Conservation (phyloP, 805 yeast species). For the Zygotorulaspora chibaensis region DNA sequence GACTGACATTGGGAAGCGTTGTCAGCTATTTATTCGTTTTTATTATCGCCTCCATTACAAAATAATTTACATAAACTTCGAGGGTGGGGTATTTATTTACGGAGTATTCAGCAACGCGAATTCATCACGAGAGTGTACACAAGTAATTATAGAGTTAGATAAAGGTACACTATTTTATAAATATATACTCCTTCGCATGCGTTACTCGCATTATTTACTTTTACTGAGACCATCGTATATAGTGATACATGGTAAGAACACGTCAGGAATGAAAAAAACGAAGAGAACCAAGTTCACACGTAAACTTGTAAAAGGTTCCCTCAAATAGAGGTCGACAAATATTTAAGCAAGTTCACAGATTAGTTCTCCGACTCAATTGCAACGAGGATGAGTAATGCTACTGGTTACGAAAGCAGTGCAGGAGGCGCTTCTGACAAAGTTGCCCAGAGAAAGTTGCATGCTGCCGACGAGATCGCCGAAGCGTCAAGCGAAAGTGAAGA, state of each 20-base stretch:
- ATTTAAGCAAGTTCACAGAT: neutral
- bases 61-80: neutral
- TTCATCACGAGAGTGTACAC: no score
- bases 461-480: slow-evolving; percentile 8
- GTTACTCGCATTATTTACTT: no score
- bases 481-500: slow-evolving; percentile 18
- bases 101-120: no score
- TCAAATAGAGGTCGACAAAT: neutral
- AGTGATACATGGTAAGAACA: slow-evolving; percentile 4
- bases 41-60: slow-evolving; percentile 11
- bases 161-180: no score
- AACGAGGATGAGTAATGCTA: slow-evolving; percentile 19
- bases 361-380: slow-evolving; percentile 9
- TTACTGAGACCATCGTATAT: no score
- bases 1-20: slow-evolving; percentile 75
- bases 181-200: no score
- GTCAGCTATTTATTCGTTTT: slow-evolving; percentile 64
- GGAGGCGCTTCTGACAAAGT: slow-evolving; percentile 12
- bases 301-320: neutral
- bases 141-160: no score
- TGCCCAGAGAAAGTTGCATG: slow-evolving; percentile 9
- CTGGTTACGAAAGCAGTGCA: slow-evolving; percentile 20
- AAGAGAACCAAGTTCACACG: neutral
- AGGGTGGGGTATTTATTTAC: no score
- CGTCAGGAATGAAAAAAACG: slow-evolving; percentile 10